Evolutionary conservation across 345 rosid genomes (phyloP), one percentile per base, ranked within the genome.

Genomic region (Arabidopsis arenosa): DNA sequence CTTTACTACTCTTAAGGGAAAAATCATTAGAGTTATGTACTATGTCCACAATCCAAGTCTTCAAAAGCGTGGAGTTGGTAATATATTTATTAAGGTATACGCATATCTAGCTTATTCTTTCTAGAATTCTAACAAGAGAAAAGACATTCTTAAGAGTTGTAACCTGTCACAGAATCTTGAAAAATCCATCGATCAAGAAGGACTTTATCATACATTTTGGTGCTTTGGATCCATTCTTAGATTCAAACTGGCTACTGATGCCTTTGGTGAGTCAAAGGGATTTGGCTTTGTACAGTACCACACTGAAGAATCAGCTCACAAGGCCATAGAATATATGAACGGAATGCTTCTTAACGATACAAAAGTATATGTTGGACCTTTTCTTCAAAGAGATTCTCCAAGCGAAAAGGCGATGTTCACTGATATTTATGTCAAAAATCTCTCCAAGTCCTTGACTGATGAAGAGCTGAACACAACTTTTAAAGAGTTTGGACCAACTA

Each of bases 241-340:
- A 23, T 86, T 85, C 79, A 87, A 89, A 83, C 59, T 86, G 15
- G 92, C 92, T 37, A 87, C 90, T 53, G 85, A 89, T 62, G 37
- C 73, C 54, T 80, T 64, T 33, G 89, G 87, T 74, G 83, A 85
- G 73, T 87, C 95, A 9, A 86, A 78, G 82, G 95, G 92, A 40
- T 83, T 86, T 72, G 92, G 88, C 1, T 88, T 88, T 82, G 87
- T 88, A 33, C 96, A 90, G 82, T 90, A 79, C 75, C 84, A 86
- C 13, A 79, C 44, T 21, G 88, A 85, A 66, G 87, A 84, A 44
- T 72, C 90, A 36, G 89, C 88, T 54, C 87, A 83, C 39, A 77
- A 43, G 30, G 95, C 90, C 53, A 86, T 86, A 33, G 66, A 75
- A 64, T 62, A 75, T 78, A 60, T 86, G 62, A 86, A 90, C 41